Evolutionary conservation across 2,329 filamentous ascomycete species (phyloP).

Genomic region (Colletotrichum neosansevieriae): DNA sequence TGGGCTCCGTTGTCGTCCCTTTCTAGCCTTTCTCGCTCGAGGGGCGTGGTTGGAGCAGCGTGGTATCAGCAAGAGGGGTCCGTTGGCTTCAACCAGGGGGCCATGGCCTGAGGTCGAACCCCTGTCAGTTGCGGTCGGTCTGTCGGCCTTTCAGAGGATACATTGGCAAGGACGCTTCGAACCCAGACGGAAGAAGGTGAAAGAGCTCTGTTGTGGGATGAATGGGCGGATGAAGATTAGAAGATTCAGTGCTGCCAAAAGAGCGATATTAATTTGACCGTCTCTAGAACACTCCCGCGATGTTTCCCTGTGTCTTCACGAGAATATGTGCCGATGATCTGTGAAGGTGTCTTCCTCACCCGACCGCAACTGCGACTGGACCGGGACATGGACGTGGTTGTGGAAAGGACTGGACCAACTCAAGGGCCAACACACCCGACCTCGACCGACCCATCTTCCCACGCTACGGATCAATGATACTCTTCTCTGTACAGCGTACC

Average conservation of each 20-base stretch:
- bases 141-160: conserved; percentile 35
- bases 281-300: conserved; percentile 1
- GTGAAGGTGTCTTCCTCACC: conserved; percentile 24
- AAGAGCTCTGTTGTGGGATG: conserved; percentile 12
- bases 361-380: conserved; percentile 38
- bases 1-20: conserved; percentile 31
- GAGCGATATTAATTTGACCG: neutral
- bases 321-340: conserved; percentile 19
- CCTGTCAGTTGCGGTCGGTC: conserved; percentile 38
- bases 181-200: conserved; percentile 18
- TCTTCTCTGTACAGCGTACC: neutral
- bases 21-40: conserved; percentile 1
- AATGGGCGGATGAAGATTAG: neutral
- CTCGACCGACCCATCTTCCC: conserved; percentile 29
- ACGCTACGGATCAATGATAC: conserved; percentile 31
- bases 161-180: conserved; percentile 8
- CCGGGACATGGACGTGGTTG: conserved; percentile 14
- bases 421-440: conserved; percentile 22
- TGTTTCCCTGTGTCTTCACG: neutral
- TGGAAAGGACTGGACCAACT: conserved; percentile 25
- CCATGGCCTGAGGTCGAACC: conserved; percentile 37
- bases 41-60: conserved; percentile 48
- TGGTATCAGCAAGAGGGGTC: conserved; percentile 46
- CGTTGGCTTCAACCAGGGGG: conserved; percentile 33
- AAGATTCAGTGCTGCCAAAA: neutral